Base-by-base conservation (phyloP, 192 early-diverging fungal genomes). In the Coemansia sp. region DNA sequence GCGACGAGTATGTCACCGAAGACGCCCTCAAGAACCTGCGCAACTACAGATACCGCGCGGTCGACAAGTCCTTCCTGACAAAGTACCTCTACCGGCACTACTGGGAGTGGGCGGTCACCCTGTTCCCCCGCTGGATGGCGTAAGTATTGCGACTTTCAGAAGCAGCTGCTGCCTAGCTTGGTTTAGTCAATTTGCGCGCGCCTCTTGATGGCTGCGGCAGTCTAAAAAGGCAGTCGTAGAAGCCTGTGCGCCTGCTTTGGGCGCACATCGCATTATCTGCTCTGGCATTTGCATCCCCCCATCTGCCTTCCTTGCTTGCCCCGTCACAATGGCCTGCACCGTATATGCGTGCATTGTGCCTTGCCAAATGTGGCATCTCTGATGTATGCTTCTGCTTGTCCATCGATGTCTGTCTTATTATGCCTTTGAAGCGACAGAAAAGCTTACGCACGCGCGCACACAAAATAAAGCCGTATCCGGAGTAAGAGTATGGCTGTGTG, bases 111-210 rank as follows among this genome's bases (percentile, higher is more conserved):
- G 87, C 88, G 18, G 88, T 94, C 28, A 88, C 87, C 11, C 71
- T 93, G 49, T 93, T 96, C 71, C 94, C 94, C 18, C 76, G 89
- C 68, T 96, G 93, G 93, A 86, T 96, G 85, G 94, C 94, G 90
- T 91, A 87, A 89, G 88, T 91, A 65, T 61, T 29, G 30, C 36
- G 10, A 3, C 13, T 42, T 42, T 18, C 39, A 42, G 39, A 42
- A 42, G 13, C 9, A 42, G 39, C 39, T n/a, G n/a, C n/a, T n/a
- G n/a, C n/a, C n/a, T n/a, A n/a, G n/a, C n/a, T n/a, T n/a, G n/a
- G n/a, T n/a, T n/a, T n/a, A n/a, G n/a, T n/a, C n/a, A n/a, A n/a
- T n/a, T n/a, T n/a, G n/a, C n/a, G n/a, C n/a, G n/a, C n/a, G n/a
- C n/a, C n/a, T n/a, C n/a, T n/a, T n/a, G n/a, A n/a, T n/a, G n/a